Evolutionary conservation across 345 rosid genomes (phyloP), one percentile per base, ranked within the genome.

Genomic region (Gossypium sturtianum): DNA sequence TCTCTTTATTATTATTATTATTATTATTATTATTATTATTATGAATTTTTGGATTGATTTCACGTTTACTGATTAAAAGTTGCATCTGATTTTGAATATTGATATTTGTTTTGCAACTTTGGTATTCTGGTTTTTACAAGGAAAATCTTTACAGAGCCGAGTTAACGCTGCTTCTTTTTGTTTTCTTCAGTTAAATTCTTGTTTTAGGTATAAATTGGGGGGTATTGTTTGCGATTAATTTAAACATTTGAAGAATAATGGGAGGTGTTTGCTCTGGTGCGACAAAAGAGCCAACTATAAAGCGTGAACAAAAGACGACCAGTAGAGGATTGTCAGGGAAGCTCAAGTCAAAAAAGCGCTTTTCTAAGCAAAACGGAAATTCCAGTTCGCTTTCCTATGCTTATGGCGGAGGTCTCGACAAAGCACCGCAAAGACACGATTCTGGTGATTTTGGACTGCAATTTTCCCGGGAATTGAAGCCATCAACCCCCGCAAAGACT

Each of bases 181-280:
- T 2, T 16, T 2, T 45, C 20, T 19, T 16, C 48, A 11, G 61
- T 17, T 17, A 2, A 51, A 15, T 44, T 64, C 34, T 76, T 61
- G 25, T 54, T 19, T 68, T 74, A 23, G 63, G 8, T 59, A 59
- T 22, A 59, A 11, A 58, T 77, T 57, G 53, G 45, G 45, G 23
- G 16, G 7, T 22, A 70, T 22, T 29, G 17, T 72, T 60, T n/a
- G 77, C 15, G 66, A 54, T 64, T 25, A n/a, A 38, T 45, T 71
- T 66, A 34, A 60, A 15, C 13, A n/a, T 49, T 70, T 19, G 69
- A 75, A 74, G 76, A 72, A 83, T 44, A 76, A 92, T 92, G 97
- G 97, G 97, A 75, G 84, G 77, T 41, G 91, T 80, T 78, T 93
- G 89, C 71, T 77, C 97, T 10, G 75, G 80, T 65, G 88, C 84